Evolutionary conservation across 2,329 filamentous ascomycete species (phyloP).

Genomic region (Boeremia lycopersici): DNA sequence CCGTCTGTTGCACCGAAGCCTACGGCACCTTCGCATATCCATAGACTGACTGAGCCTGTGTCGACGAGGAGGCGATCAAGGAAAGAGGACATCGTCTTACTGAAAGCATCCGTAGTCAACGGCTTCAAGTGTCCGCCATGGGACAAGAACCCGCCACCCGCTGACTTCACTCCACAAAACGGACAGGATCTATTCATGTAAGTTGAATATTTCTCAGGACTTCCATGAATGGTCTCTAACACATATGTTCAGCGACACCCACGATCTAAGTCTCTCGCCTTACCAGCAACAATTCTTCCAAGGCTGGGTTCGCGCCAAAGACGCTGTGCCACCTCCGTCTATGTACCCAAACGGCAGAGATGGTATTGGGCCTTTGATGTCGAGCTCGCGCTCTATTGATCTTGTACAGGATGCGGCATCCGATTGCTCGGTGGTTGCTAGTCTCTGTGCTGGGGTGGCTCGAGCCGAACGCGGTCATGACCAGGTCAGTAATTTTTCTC

Average conservation of each 20-base stretch:
- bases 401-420: conserved; percentile 94
- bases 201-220: conserved; percentile 18
- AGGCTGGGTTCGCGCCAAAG: conserved; percentile 78
- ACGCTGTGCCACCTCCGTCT: conserved; percentile 63
- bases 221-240: not conserved
- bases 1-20: not conserved
- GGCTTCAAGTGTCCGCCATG: conserved; percentile 86
- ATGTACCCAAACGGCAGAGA: conserved; percentile 40
- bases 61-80: conserved; percentile 68
- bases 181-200: conserved; percentile 65
- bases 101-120: conserved; percentile 79
- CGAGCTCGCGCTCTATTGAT: conserved; percentile 67
- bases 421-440: conserved; percentile 96
- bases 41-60: conserved; percentile 52
- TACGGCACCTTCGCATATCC: conserved; percentile 33
- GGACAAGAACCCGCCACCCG: conserved; percentile 64
- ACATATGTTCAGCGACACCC: conserved; percentile 60
- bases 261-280: conserved; percentile 73
- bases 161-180: conserved; percentile 64
- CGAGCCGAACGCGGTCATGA: conserved; percentile 71
- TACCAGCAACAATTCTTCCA: conserved; percentile 77
- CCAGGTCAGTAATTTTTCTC: conserved; percentile 58
- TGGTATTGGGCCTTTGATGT: conserved; percentile 60
- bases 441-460: conserved; percentile 80
- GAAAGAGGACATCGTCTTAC: conserved; percentile 76